These are phyloP conservation scores for Pochonia chlamydosporia DNA, from an alignment of 2,329 filamentous ascomycete species.

Conservation along the genomic window DNA sequence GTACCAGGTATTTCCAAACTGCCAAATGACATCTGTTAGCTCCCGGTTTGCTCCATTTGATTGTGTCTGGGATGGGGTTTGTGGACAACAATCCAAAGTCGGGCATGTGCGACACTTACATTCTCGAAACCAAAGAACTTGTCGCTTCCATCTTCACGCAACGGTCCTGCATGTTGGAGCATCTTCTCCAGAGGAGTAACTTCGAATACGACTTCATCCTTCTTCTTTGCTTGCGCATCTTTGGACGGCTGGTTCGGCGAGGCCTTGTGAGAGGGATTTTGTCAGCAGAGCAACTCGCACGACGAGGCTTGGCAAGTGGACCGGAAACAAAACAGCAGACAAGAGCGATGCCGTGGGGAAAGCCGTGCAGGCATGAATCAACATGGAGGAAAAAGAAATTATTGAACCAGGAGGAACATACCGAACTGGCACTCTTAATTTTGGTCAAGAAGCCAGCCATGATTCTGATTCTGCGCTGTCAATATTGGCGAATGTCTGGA, in stretches of 20 bases:
- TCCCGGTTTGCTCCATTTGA: not conserved
- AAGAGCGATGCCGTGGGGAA: not conserved
- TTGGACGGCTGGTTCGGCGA: constrained; percentile 36
- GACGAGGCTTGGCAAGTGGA: constrained; percentile 11
- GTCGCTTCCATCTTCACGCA: constrained; percentile 85
- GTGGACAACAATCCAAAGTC: not conserved
- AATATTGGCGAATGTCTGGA: constrained; percentile 4
- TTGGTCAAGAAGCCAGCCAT: constrained; percentile 57
- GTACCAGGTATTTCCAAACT: constrained; percentile 99
- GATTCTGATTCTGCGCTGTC: constrained; percentile 18
- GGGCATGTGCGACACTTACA: constrained; percentile 49
- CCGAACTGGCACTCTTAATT: constrained; percentile 49
- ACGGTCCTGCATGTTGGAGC: constrained; percentile 72
- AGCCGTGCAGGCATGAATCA: not conserved
- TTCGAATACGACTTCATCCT: constrained; percentile 53
- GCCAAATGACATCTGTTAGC: constrained; percentile 11
- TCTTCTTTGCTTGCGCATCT: constrained; percentile 47
- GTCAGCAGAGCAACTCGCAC: constrained; percentile 21
- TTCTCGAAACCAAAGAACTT: constrained; percentile 99
- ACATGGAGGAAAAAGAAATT: not conserved
- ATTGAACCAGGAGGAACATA: constrained; percentile 30
- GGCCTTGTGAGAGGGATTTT: constrained; percentile 32
- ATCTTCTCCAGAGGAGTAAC: constrained; percentile 64
- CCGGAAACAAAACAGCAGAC: constrained; percentile 3
- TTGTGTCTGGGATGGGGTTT: constrained; percentile 29